A percentile compares a stretch with the other conserved stretches of the same genome.
Evolutionary conservation across 805 yeast genomes (phyloP).

Genomic region (Isabelozyma heimii): DNA sequence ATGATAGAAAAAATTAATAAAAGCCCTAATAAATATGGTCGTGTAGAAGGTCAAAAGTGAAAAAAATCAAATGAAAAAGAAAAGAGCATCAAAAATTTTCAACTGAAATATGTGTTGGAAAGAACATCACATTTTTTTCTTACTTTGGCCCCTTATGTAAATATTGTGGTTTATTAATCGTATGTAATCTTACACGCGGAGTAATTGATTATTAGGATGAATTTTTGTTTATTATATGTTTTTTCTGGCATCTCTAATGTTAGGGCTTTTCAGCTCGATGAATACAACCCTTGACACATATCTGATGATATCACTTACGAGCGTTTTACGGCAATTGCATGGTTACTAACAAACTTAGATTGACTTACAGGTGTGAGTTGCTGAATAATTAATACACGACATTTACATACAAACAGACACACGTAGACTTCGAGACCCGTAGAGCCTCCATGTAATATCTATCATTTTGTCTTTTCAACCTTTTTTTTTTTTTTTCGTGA

Average conservation of each 20-base stretch:
- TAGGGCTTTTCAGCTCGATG: conserved; percentile 77
- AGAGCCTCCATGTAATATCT: background rate
- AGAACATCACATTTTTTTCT: background rate
- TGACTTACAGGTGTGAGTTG: background rate
- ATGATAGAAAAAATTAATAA: background rate
- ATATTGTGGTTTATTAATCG: background rate
- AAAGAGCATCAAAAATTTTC: too few relatives aligned
- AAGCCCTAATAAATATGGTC: background rate
- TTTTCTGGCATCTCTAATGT: conserved; percentile 95
- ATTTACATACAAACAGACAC: too few relatives aligned
- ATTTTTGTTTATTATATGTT: conserved; percentile 41
- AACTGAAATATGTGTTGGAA: too few relatives aligned
- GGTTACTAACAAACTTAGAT: conserved; percentile 2
- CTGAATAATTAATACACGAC: background rate
- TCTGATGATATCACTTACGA: conserved; percentile 43
- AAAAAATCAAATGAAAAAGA: too few relatives aligned
- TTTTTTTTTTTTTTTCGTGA: too few relatives aligned
- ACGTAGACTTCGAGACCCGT: background rate
- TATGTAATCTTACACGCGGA: background rate
- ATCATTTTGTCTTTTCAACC: background rate
- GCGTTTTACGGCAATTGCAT: background rate
- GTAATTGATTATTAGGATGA: conserved; percentile 29
- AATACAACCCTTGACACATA: conserved; percentile 69
- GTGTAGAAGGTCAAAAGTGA: background rate
- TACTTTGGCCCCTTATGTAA: background rate